Percentiles rank a stretch among this genome's conserved stretches.
Conservation (phyloP, 345 rosid genomes). For the Aquilaria yunnanensis region DNA sequence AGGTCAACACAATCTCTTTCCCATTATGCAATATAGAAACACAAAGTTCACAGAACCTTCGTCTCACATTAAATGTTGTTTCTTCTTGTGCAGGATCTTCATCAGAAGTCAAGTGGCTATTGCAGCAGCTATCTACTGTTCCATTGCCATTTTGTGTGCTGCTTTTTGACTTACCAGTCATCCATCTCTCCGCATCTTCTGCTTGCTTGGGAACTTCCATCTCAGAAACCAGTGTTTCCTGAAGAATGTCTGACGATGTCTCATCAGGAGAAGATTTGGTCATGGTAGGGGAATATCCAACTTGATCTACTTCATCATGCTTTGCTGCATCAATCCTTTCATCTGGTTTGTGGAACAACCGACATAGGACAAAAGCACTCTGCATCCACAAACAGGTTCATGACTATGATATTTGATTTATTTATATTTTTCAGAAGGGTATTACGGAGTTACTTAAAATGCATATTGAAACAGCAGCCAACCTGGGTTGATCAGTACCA, state of each 20-base stretch:
- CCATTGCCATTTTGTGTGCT: constrained; percentile 23
- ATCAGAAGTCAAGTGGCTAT: constrained; percentile 46
- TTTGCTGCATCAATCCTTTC: constrained; percentile 36
- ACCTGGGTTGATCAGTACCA: no score
- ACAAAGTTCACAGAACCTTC: constrained; percentile 1
- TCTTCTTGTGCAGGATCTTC: constrained; percentile 39
- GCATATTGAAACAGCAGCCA: no score
- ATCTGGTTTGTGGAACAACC: constrained; percentile 72
- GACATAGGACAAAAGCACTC: constrained; percentile 75
- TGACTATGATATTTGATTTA: background rate
- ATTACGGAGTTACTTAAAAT: no score
- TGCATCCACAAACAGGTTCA: constrained; percentile 17
- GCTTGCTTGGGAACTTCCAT: constrained; percentile 18
- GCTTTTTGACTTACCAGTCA: constrained; percentile 22
- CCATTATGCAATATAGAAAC: no score
- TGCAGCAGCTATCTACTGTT: constrained; percentile 32
- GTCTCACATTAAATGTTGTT: constrained; percentile 35
- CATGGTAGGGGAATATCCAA: constrained; percentile 38
- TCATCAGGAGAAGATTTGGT: constrained; percentile 62
- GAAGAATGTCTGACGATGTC: constrained; percentile 54
- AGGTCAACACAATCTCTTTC: background rate
- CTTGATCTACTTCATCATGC: constrained; percentile 47
- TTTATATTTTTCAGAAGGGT: no score
- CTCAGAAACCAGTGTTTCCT: constrained; percentile 36
- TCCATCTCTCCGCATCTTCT: constrained; percentile 28